These are phyloP conservation scores for Argentina anserina DNA, from an alignment of 306 rosid genomes.

Conservation along the genomic window DNA sequence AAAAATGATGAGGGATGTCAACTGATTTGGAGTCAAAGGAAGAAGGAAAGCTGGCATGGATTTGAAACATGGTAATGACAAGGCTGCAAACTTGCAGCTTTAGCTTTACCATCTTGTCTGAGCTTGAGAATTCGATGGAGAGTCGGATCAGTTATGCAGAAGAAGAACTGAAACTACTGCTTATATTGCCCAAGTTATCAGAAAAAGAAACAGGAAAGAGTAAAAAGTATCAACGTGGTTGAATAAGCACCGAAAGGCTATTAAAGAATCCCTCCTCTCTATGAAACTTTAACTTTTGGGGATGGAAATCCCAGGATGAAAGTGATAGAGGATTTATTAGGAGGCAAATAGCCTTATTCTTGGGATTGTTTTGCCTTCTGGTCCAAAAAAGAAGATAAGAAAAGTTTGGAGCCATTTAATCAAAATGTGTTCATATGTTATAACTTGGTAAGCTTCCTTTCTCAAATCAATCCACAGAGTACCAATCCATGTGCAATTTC, in stretches of 20 bases:
- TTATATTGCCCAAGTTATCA: conserved; percentile 22
- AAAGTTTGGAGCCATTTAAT: background rate
- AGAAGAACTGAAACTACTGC: conserved; percentile 19
- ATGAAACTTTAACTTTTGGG: conserved; percentile 38
- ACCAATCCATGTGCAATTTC: conserved; percentile 5
- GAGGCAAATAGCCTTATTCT: background rate
- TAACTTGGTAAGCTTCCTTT: background rate
- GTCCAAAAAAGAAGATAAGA: background rate
- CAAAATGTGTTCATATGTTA: background rate
- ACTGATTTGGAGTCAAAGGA: conserved; percentile 35
- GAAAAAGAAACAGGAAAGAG: conserved; percentile 21
- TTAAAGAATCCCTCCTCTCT: conserved; percentile 41
- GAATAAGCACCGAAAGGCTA: conserved; percentile 95
- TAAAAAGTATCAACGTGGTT: conserved; percentile 37
- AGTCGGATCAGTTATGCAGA: conserved; percentile 27
- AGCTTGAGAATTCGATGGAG: conserved; percentile 13
- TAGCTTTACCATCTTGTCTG: conserved; percentile 22
- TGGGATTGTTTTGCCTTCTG: conserved; percentile 4
- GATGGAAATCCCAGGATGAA: conserved; percentile 11
- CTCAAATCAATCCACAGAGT: background rate
- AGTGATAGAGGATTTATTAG: conserved; percentile 12
- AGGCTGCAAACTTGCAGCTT: conserved; percentile 63
- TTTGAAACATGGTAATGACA: conserved; percentile 29
- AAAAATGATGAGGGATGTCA: conserved; percentile 17
- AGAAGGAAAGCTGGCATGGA: conserved; percentile 12